phyloP scores from a whole-genome alignment of 345 rosid genomes.

The Citrus medica region DNA sequence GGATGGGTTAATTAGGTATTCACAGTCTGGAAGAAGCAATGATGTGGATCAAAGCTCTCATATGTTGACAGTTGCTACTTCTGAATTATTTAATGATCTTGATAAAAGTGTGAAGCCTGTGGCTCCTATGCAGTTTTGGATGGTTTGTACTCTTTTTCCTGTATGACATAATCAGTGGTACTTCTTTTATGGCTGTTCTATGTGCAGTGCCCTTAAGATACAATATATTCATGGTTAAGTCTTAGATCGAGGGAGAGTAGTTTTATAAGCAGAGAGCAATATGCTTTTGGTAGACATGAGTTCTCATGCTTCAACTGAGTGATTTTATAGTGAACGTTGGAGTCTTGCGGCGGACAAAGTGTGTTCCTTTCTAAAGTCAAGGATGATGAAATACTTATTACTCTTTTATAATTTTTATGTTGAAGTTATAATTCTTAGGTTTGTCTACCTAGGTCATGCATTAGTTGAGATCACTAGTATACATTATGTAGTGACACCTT shows the following conservation, averaged over 20 bases:
- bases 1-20: conserved; percentile 46
- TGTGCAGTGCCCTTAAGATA: neutral
- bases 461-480: neutral
- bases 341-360: neutral
- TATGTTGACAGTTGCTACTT: conserved; percentile 90
- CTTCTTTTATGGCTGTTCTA: neutral
- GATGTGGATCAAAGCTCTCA: conserved; percentile 95
- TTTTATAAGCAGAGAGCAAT: neutral
- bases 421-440: neutral
- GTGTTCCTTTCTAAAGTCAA: neutral
- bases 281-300: neutral
- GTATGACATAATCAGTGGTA: neutral
- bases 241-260: neutral
- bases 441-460: neutral
- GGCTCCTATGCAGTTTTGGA: conserved; percentile 97
- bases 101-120: conserved; percentile 91
- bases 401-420: neutral
- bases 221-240: neutral
- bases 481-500: neutral
- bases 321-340: neutral
- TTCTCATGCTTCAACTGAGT: neutral
- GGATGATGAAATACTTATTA: neutral
- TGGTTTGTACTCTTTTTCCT: conserved; percentile 45
- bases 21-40: conserved; percentile 59
- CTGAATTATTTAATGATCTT: conserved; percentile 80